phyloP scores from a whole-genome alignment of 1,139 yeast species.

The Debaryomycetaceae sp. region DNA sequence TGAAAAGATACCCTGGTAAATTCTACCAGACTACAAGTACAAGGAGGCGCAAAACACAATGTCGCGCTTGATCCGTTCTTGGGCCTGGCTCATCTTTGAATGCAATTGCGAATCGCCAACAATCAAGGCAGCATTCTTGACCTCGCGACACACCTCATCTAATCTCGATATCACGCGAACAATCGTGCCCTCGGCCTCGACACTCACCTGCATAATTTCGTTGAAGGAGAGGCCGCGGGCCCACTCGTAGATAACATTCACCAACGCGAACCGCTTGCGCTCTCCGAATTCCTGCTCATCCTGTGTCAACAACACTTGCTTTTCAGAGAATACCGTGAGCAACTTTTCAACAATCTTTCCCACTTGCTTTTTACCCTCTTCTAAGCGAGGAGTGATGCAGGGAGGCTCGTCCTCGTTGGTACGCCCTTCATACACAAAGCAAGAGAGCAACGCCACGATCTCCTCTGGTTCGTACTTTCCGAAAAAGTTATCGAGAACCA shows the following conservation, averaged over 20 bases:
- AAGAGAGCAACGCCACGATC: slow-evolving; percentile 83
- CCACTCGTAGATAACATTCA: slow-evolving; percentile 96
- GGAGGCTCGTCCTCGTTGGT: slow-evolving; percentile 50
- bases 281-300: slow-evolving; percentile 84
- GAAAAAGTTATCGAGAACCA: slow-evolving; percentile 79
- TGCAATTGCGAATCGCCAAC: slow-evolving; percentile 88
- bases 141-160: slow-evolving; percentile 93
- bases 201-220: slow-evolving; percentile 79
- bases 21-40: slow-evolving; percentile 43
- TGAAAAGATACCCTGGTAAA: no score
- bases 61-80: slow-evolving; percentile 90
- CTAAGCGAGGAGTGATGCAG: slow-evolving; percentile 73
- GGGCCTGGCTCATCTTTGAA: slow-evolving; percentile 84
- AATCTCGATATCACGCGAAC: slow-evolving; percentile 92
- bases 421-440: slow-evolving; percentile 87
- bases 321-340: slow-evolving; percentile 48
- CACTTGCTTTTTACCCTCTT: slow-evolving; percentile 63
- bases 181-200: slow-evolving; percentile 93
- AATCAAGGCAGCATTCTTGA: slow-evolving; percentile 85
- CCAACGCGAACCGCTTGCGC: slow-evolving; percentile 76
- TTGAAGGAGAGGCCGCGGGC: slow-evolving; percentile 89
- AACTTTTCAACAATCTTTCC: slow-evolving; percentile 59
- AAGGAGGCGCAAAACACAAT: slow-evolving; percentile 95
- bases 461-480: slow-evolving; percentile 95
- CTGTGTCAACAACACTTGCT: slow-evolving; percentile 65